Evolutionary conservation across 2,329 filamentous ascomycete species (phyloP).

Genomic region (Neurospora sp.): DNA sequence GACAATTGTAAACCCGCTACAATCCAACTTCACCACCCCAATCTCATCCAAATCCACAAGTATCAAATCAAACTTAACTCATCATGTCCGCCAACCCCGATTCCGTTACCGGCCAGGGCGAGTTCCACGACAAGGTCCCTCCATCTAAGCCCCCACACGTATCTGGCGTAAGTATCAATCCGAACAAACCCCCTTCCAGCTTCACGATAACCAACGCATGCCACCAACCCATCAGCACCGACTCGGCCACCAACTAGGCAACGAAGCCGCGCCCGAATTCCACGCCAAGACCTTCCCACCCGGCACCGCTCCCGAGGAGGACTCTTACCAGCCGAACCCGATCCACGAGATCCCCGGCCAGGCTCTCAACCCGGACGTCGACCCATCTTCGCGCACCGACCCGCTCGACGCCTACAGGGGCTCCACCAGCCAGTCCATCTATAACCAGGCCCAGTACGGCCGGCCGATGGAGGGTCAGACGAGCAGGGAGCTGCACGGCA

Average conservation of each 20-base stretch:
- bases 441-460: slow-evolving; percentile 31
- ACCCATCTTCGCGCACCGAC: slow-evolving; percentile 15
- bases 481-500: slow-evolving; percentile 29
- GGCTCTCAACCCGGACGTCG: slow-evolving; percentile 21
- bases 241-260: slow-evolving; percentile 49
- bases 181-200: background rate
- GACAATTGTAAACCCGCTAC: background rate
- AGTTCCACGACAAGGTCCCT: slow-evolving; percentile 42
- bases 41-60: background rate
- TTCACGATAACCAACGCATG: slow-evolving; percentile 1
- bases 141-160: slow-evolving; percentile 38
- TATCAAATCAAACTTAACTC: background rate
- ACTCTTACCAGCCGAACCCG: slow-evolving; percentile 30
- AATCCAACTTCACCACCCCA: background rate
- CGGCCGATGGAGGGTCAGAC: slow-evolving; percentile 34
- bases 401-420: slow-evolving; percentile 31
- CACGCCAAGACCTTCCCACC: slow-evolving; percentile 48
- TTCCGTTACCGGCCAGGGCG: slow-evolving; percentile 42
- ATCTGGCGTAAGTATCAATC: slow-evolving; percentile 37
- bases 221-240: slow-evolving; percentile 40
- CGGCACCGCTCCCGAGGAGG: slow-evolving; percentile 48
- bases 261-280: slow-evolving; percentile 53
- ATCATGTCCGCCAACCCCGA: slow-evolving; percentile 42
- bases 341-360: slow-evolving; percentile 26
- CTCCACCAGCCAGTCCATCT: slow-evolving; percentile 33